Evolutionary conservation across 768 basidiomycete genomes (phyloP), one percentile per base, ranked within the genome.

Genomic region (Boletus rubescentipes): DNA sequence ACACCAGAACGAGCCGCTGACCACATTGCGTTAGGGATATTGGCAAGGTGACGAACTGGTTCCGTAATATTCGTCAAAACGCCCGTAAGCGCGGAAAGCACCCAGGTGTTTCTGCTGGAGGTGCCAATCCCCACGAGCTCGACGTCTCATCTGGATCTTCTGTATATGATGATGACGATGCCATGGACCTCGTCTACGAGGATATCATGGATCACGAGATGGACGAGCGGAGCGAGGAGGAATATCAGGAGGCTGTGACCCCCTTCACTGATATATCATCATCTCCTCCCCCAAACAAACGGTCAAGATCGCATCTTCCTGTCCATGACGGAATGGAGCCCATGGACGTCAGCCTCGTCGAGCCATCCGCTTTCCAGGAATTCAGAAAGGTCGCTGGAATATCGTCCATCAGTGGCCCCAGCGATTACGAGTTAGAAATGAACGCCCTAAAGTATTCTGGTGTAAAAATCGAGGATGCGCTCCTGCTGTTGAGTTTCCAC

Each of bases 21-120:
- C 64, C 49, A 51, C 56, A 26, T 18, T 38, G 52, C 48, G 49
- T 14, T 53, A 85, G 83, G 89, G 89, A 92, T 70, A 70, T 91
- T 52, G 86, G 84, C 59, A 90, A 89, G 71, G 89, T 92, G 48
- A 90, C 89, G 16, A 92, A 92, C 67, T 92, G 89, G 89, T 91
- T 91, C 77, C 79, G 89, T 34, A 92, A 92, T 65, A 77, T 91
- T 53, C 81, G 89, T 35, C 89, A 92, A 72, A 87, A 87, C 16
- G 79, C 89, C n/a, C 74, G 89, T 39, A 90, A 85, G 70, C 83
- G 89, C 21, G 79, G 81, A 52, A 83, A 78, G 71, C 81, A 73
- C 58, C 67, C 71, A 74, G 78, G 61, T 72, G 44, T 32, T 23
- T 51, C 62, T 31, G 15, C 79, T 74, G 55, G 76, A 77, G 46